Percentiles rank a stretch among this genome's conserved stretches.
Conservation (phyloP, 305 asterid genomes). For the Caryopteris hybrid region DNA sequence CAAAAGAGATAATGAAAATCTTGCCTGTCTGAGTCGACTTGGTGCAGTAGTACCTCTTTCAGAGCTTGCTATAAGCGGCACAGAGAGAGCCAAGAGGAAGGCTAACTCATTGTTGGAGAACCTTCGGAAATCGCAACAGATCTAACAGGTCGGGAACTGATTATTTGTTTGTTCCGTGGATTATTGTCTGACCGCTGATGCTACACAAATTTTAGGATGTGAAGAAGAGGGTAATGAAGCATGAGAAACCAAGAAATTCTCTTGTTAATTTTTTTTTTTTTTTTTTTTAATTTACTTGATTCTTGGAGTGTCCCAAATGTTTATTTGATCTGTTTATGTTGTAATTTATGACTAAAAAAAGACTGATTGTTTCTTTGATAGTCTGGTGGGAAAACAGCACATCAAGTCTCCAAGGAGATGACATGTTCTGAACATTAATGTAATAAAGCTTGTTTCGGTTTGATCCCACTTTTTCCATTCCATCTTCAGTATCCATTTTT, state of each 20-base stretch:
- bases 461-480: not conserved
- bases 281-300: conserved; percentile 30
- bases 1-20: conserved; percentile 64
- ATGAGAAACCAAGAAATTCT: conserved; percentile 14
- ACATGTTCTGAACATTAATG: conserved; percentile 15
- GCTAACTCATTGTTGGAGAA: conserved; percentile 74
- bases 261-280: not conserved
- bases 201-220: conserved; percentile 36
- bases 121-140: conserved; percentile 46
- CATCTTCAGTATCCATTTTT: too few species aligned
- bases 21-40: conserved; percentile 61
- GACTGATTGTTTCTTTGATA: conserved; percentile 27
- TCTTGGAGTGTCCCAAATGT: conserved; percentile 27
- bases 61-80: conserved; percentile 62
- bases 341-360: conserved; percentile 24
- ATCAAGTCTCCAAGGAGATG: conserved; percentile 10
- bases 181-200: conserved; percentile 21
- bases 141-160: conserved; percentile 27
- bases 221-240: conserved; percentile 19
- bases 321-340: conserved; percentile 21
- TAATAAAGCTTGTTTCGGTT: conserved; percentile 17
- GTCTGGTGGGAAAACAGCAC: not conserved
- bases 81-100: conserved; percentile 86
- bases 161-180: conserved; percentile 18
- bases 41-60: conserved; percentile 69